These are phyloP conservation scores for Hymenoscyphus albidus DNA, from an alignment of 2,329 filamentous ascomycete species.

Conservation along the genomic window DNA sequence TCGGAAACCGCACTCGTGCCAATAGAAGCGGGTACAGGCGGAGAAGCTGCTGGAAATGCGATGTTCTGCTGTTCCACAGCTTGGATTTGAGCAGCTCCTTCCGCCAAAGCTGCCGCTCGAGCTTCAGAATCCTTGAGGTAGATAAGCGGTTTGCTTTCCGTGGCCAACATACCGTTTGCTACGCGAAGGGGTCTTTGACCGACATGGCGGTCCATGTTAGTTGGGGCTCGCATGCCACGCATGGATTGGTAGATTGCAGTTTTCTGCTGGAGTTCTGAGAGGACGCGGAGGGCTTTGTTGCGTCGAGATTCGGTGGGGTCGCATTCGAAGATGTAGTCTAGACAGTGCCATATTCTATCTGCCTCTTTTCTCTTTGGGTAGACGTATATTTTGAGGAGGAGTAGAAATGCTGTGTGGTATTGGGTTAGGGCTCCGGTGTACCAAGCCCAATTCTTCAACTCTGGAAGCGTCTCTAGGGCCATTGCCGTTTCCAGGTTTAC, in stretches of 20 bases:
- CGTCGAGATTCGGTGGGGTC: slow-evolving; percentile 48
- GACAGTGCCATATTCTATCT: slow-evolving; percentile 64
- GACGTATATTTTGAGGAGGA: slow-evolving; percentile 63
- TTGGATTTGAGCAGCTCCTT: background rate
- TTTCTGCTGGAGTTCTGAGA: slow-evolving; percentile 59
- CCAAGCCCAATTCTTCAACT: slow-evolving; percentile 61
- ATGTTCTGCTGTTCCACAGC: background rate
- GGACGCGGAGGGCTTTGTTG: slow-evolving; percentile 57
- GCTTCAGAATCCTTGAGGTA: slow-evolving; percentile 4
- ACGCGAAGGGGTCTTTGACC: slow-evolving; percentile 22
- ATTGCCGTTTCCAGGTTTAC: slow-evolving; percentile 52
- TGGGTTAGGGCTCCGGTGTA: slow-evolving; percentile 69
- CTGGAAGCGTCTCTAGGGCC: slow-evolving; percentile 48
- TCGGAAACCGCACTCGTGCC: slow-evolving; percentile 16
- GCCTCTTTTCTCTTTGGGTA: slow-evolving; percentile 45
- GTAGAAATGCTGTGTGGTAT: slow-evolving; percentile 65
- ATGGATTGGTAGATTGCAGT: slow-evolving; percentile 56
- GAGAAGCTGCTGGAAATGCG: background rate
- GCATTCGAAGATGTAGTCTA: slow-evolving; percentile 69
- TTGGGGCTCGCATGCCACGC: slow-evolving; percentile 53
- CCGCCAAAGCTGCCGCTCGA: background rate
- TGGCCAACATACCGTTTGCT: slow-evolving; percentile 13
- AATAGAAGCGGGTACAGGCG: slow-evolving; percentile 8
- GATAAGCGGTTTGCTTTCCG: slow-evolving; percentile 8
- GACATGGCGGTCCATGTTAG: slow-evolving; percentile 32